A percentile compares a stretch with the other conserved stretches of the same genome.
Conservation (phyloP, 176 grass and related monocot species). For the Hordeum vulgare region DNA sequence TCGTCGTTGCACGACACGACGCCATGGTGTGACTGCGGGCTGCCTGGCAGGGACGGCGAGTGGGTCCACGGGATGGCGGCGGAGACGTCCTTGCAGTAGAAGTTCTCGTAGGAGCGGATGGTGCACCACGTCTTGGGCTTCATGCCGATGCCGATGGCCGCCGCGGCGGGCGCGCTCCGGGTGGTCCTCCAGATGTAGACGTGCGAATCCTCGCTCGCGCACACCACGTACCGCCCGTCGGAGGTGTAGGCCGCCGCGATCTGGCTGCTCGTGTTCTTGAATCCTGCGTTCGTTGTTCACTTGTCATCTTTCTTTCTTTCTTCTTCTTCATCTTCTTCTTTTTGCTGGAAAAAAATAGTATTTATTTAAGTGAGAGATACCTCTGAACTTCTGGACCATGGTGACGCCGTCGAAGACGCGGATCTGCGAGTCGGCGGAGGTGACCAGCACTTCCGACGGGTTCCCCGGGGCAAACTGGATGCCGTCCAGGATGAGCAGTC, state of each 20-base stretch:
- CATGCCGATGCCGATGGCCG: constrained; percentile 32
- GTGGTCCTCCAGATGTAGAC: constrained; percentile 52
- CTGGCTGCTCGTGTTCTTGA: constrained; percentile 97
- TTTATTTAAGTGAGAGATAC: constrained; percentile 17
- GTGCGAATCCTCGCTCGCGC: constrained; percentile 89
- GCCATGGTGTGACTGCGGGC: constrained; percentile 1
- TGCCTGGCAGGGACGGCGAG: constrained; percentile 6
- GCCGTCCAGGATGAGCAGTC: neutral
- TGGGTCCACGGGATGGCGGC: constrained; percentile 59
- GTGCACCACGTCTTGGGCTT: constrained; percentile 64
- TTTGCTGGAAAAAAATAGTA: too few relatives aligned
- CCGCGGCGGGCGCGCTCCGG: constrained; percentile 11
- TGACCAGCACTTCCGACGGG: constrained; percentile 69
- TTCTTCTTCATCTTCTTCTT: too few relatives aligned
- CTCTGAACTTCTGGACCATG: constrained; percentile 93
- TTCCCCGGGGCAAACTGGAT: constrained; percentile 65
- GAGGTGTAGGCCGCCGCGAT: constrained; percentile 76
- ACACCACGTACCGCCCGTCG: constrained; percentile 63
- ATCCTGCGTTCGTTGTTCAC: constrained; percentile 34
- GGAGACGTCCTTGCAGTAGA: constrained; percentile 90
- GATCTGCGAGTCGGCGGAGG: constrained; percentile 94
- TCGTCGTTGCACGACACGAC: constrained; percentile 33
- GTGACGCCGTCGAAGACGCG: constrained; percentile 75
- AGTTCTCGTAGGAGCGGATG: constrained; percentile 84
- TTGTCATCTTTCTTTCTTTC: neutral